phyloP scores from a whole-genome alignment of 2,329 filamentous ascomycete species.

The Cladosporium sp. region DNA sequence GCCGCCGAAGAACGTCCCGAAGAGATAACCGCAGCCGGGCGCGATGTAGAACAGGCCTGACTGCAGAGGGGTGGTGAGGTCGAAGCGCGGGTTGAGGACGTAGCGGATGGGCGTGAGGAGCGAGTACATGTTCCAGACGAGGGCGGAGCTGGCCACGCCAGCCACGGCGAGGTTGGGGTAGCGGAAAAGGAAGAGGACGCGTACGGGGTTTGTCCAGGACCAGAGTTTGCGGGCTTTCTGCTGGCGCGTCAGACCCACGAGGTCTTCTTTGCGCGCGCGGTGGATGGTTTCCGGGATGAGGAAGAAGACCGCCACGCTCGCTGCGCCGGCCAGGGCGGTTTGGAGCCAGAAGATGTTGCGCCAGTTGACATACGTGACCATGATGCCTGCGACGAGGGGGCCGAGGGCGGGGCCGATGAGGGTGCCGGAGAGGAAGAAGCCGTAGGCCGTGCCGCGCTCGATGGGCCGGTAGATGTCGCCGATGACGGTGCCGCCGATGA shows the following conservation, averaged over 20 bases:
- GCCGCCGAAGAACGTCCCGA: constrained; percentile 67
- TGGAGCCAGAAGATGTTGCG: constrained; percentile 74
- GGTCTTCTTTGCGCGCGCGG: constrained; percentile 56
- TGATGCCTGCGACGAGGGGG: constrained; percentile 64
- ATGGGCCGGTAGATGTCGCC: constrained; percentile 53
- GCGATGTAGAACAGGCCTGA: constrained; percentile 70
- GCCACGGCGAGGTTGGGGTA: constrained; percentile 65
- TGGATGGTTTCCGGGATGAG: constrained; percentile 70
- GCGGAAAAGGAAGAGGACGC: constrained; percentile 58
- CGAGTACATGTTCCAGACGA: constrained; percentile 74
- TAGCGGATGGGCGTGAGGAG: constrained; percentile 64
- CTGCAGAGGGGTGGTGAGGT: constrained; percentile 61
- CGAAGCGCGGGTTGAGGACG: constrained; percentile 68
- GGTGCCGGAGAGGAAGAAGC: constrained; percentile 64
- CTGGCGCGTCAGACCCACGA: constrained; percentile 48
- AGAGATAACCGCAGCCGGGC: constrained; percentile 64
- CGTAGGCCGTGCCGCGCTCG: constrained; percentile 66
- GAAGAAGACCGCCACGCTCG: constrained; percentile 56
- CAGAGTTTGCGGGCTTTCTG: constrained; percentile 53
- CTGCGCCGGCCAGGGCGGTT: constrained; percentile 59
- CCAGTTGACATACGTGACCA: constrained; percentile 71
- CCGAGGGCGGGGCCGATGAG: constrained; percentile 56
- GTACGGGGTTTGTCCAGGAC: constrained; percentile 61
- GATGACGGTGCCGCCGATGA: constrained; percentile 66
- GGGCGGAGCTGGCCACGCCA: constrained; percentile 54